These are phyloP conservation scores for Marasmius oreades DNA, from an alignment of 1,284 basidiomycete species.

Conservation along the genomic window DNA sequence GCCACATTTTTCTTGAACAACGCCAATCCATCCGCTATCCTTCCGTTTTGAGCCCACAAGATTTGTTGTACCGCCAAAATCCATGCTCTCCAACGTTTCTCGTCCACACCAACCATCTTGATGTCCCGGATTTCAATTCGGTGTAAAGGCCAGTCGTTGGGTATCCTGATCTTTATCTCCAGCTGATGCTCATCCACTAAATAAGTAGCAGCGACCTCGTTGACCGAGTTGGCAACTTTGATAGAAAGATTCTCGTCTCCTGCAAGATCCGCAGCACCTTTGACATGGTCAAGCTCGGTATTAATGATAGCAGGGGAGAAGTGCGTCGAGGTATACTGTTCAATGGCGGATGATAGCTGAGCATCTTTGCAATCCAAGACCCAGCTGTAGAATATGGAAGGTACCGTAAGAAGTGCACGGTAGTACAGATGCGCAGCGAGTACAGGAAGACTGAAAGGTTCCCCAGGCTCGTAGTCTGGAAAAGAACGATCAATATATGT, in stretches of 20 bases:
- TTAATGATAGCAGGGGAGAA: slow-evolving; percentile 90
- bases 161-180: slow-evolving; percentile 87
- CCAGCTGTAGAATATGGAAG: slow-evolving; percentile 84
- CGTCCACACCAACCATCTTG: slow-evolving; percentile 84
- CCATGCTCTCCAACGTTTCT: slow-evolving; percentile 93
- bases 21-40: slow-evolving; percentile 87
- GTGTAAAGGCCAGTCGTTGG: slow-evolving; percentile 88
- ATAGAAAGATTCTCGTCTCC: slow-evolving; percentile 82
- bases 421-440: slow-evolving; percentile 90
- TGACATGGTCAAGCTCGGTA: slow-evolving; percentile 78
- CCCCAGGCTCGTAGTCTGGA: slow-evolving; percentile 61
- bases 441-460: slow-evolving; percentile 56
- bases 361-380: slow-evolving; percentile 87
- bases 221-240: slow-evolving; percentile 67
- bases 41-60: slow-evolving; percentile 87
- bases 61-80: slow-evolving; percentile 91
- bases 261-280: slow-evolving; percentile 57
- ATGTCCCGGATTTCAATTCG: slow-evolving; percentile 87
- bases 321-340: slow-evolving; percentile 78
- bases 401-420: slow-evolving; percentile 76
- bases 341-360: slow-evolving; percentile 75
- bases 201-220: slow-evolving; percentile 81
- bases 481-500: slow-evolving; percentile 8
- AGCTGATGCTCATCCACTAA: slow-evolving; percentile 92
- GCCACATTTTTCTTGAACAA: slow-evolving; percentile 95